A percentile compares a stretch with the other conserved stretches of the same genome.
Conservation (phyloP, 306 rosid species). For the Oxytropis ochrocephala region DNA sequence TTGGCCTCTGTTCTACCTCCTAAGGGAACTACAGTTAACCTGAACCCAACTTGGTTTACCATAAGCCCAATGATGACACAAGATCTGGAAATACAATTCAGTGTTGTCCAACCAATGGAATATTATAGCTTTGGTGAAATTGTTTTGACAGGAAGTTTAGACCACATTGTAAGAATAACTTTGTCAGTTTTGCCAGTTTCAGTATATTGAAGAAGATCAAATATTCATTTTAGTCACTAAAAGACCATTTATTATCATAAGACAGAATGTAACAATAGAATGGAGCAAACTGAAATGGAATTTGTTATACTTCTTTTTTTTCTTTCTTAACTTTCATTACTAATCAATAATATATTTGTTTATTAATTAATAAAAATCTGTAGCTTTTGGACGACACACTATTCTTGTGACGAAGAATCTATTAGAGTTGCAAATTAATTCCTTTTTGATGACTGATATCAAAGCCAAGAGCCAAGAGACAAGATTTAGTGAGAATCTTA, state of each 20-base stretch:
- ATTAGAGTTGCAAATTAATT: too few relatives aligned
- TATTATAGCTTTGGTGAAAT: slow-evolving; percentile 75
- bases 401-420: too few relatives aligned
- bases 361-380: too few relatives aligned
- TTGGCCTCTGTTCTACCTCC: slow-evolving; percentile 57
- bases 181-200: slow-evolving; percentile 55
- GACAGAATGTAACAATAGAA: not conserved
- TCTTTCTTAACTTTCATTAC: too few relatives aligned
- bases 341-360: not conserved
- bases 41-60: slow-evolving; percentile 58
- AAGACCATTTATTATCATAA: not conserved
- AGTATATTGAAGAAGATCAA: not conserved
- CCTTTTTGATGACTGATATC: too few relatives aligned
- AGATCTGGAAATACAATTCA: slow-evolving; percentile 45
- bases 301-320: too few relatives aligned
- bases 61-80: slow-evolving; percentile 52
- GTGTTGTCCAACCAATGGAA: slow-evolving; percentile 38
- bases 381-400: too few relatives aligned
- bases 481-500: slow-evolving; percentile 7
- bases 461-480: not conserved
- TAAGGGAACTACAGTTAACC: slow-evolving; percentile 49
- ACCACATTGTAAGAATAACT: slow-evolving; percentile 73
- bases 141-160: slow-evolving; percentile 57
- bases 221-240: not conserved
- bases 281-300: not conserved